Evolutionary conservation across 345 rosid species (phyloP).

Genomic region (Draba incana): DNA sequence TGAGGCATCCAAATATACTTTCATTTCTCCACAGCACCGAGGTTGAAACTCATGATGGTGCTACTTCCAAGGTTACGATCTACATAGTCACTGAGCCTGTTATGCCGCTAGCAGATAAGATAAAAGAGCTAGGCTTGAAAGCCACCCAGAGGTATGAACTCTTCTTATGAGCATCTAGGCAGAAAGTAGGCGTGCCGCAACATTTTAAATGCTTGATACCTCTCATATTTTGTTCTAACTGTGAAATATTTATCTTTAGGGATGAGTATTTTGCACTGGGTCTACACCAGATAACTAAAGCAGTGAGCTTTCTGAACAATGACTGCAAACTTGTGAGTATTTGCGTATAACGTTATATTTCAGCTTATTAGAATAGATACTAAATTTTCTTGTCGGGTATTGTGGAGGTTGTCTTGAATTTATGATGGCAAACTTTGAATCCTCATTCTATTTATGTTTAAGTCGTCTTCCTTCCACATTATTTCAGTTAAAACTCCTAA

Average conservation of each 20-base stretch:
- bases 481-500: constrained; percentile 1
- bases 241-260: constrained; percentile 49
- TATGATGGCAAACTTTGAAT: background rate
- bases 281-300: constrained; percentile 88
- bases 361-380: constrained; percentile 10
- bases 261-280: constrained; percentile 99
- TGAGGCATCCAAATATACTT: constrained; percentile 93
- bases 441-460: background rate
- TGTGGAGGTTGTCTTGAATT: constrained; percentile 7
- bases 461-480: background rate
- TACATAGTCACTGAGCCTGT: constrained; percentile 99
- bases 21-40: constrained; percentile 96
- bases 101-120: constrained; percentile 93
- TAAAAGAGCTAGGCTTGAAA: constrained; percentile 87
- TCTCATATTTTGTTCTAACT: background rate
- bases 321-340: constrained; percentile 96
- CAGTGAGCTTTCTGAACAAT: constrained; percentile 97
- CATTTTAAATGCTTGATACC: background rate
- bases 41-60: constrained; percentile 76
- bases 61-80: constrained; percentile 69
- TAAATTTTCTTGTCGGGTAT: constrained; percentile 22
- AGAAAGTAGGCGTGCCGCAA: constrained; percentile 1
- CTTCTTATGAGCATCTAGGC: constrained; percentile 24
- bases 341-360: background rate
- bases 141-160: constrained; percentile 79